Percentiles rank a stretch among this genome's conserved stretches.
phyloP scores from a whole-genome alignment of 305 asterid species.

The Petunia hybrid region DNA sequence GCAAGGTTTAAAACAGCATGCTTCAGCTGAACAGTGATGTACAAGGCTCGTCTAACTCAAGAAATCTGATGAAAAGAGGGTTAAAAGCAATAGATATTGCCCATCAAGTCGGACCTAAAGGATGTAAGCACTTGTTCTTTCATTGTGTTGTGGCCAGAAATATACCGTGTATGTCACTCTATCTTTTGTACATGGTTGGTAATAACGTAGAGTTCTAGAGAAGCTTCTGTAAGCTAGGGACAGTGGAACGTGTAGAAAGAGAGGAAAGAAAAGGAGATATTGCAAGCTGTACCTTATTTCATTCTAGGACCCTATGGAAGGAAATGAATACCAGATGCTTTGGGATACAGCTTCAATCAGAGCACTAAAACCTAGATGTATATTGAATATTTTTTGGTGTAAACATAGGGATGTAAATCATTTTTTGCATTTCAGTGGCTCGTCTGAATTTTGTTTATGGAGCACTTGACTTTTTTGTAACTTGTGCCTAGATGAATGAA shows the following conservation, averaged over 20 bases:
- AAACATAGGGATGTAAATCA: not conserved
- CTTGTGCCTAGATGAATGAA: not conserved
- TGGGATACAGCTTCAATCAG: conserved; percentile 3
- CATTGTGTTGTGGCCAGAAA: not conserved
- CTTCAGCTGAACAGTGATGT: not conserved
- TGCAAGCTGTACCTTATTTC: not conserved
- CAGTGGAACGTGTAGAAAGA: not conserved
- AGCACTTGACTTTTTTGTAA: not conserved
- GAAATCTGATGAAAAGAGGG: not conserved
- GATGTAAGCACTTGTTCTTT: not conserved
- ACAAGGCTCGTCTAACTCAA: not conserved
- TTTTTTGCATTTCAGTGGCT: not conserved
- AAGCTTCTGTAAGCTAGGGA: not conserved
- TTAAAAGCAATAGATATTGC: not conserved
- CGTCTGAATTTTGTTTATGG: not conserved
- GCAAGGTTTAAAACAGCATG: not conserved
- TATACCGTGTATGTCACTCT: not conserved
- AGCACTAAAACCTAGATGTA: not conserved
- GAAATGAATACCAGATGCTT: not conserved
- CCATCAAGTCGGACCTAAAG: not conserved
- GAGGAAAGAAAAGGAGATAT: not conserved
- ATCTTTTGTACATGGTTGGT: not conserved
- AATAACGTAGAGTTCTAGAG: not conserved
- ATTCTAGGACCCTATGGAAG: not conserved
- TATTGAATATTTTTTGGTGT: not conserved